These are phyloP conservation scores for Lotus japonicus DNA, from an alignment of 306 rosid genomes.

Conservation along the genomic window DNA sequence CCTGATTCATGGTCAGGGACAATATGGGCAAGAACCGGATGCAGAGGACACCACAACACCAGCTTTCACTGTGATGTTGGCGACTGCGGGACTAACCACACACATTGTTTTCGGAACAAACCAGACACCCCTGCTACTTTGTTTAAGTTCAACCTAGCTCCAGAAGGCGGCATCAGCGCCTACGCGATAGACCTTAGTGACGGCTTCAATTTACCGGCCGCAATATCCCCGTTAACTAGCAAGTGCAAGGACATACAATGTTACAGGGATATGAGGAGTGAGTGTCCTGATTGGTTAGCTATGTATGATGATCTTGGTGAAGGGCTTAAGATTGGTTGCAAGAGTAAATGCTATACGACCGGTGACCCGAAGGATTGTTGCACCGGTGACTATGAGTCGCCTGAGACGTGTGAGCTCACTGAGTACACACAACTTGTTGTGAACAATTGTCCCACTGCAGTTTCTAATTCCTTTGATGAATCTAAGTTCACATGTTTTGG, in stretches of 20 bases:
- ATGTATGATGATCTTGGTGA: background rate
- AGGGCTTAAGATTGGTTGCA: background rate
- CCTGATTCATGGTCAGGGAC: constrained; percentile 2
- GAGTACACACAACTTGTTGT: background rate
- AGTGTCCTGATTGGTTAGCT: background rate
- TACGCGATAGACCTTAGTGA: background rate
- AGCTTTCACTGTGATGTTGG: background rate
- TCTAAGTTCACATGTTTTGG: background rate
- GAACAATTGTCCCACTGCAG: background rate
- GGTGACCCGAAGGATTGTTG: background rate
- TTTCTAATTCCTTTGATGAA: background rate
- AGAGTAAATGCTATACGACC: background rate
- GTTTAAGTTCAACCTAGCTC: background rate
- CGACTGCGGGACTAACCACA: background rate
- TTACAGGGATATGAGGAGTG: background rate
- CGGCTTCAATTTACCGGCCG: background rate
- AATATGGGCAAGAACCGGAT: background rate
- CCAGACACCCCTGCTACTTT: background rate
- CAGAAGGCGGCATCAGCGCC: background rate
- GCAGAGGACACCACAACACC: background rate
- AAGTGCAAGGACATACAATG: background rate
- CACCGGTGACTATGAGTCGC: background rate
- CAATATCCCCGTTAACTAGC: background rate
- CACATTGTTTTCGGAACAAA: background rate
- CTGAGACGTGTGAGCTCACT: background rate